Conservation (phyloP, 768 basidiomycete species). For the Suillus paluster region DNA sequence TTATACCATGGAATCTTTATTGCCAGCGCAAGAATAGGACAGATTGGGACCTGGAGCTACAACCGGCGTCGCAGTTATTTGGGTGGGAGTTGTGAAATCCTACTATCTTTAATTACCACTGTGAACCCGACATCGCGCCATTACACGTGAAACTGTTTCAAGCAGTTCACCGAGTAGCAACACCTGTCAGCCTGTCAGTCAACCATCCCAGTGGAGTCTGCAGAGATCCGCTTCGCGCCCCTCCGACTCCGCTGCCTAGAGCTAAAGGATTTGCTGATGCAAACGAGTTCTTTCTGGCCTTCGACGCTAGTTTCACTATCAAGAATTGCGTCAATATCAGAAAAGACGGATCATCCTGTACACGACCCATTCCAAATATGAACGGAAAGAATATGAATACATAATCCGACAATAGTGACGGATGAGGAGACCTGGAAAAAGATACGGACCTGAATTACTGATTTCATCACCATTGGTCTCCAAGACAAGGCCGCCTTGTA, state of each 20-base stretch:
- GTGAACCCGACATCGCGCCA: background rate
- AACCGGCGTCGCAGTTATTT: background rate
- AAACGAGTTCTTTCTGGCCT: conserved; percentile 78
- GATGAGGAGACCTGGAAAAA: conserved; percentile 13
- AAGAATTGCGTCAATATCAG: conserved; percentile 17
- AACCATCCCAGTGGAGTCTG: conserved; percentile 83
- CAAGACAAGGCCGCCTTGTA: conserved; percentile 94
- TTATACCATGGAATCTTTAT: background rate
- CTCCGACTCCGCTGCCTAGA: conserved; percentile 60
- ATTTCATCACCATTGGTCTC: conserved; percentile 95
- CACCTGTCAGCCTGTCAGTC: conserved; percentile 73
- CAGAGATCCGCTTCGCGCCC: conserved; percentile 62
- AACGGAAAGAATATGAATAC: conserved; percentile 5
- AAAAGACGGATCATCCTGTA: conserved; percentile 4
- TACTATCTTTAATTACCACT: conserved; percentile 3
- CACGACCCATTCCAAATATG: background rate
- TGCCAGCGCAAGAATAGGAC: background rate
- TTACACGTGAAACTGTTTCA: background rate
- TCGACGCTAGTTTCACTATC: conserved; percentile 70
- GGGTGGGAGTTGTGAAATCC: background rate
- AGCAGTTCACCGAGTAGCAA: conserved; percentile 43
- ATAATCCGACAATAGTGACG: background rate
- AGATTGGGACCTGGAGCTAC: background rate
- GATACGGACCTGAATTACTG: conserved; percentile 61
- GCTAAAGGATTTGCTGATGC: conserved; percentile 83